Evolutionary conservation across 345 rosid genomes (phyloP).

Genomic region (Rhizophora apiculata): DNA sequence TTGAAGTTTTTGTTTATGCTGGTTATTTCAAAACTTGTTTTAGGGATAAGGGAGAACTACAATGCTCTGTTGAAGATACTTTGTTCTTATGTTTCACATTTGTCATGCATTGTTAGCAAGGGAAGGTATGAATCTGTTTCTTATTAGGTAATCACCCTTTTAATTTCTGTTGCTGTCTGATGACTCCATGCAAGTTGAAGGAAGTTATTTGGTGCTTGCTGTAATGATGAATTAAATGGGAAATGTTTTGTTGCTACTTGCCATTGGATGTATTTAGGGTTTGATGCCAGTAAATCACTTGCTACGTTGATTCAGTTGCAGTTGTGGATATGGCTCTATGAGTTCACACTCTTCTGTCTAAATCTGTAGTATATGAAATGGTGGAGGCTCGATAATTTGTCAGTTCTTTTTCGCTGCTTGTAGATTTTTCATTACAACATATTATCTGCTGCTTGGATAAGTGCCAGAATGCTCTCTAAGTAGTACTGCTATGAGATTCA

Average conservation of each 20-base stretch:
- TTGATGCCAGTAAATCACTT: too few relatives aligned
- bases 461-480: too few relatives aligned
- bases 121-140: slow-evolving; percentile 56
- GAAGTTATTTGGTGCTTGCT: not conserved
- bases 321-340: too few relatives aligned
- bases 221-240: not conserved
- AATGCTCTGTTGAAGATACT: slow-evolving; percentile 50
- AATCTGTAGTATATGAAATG: too few relatives aligned
- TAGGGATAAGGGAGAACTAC: slow-evolving; percentile 69
- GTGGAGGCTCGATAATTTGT: too few relatives aligned
- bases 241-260: not conserved
- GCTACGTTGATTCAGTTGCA: too few relatives aligned
- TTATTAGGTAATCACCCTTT: not conserved
- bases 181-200: slow-evolving; percentile 1
- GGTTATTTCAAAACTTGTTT: not conserved
- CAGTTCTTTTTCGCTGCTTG: too few relatives aligned
- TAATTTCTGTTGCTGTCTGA: slow-evolving; percentile 1
- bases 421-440: too few relatives aligned
- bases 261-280: too few relatives aligned
- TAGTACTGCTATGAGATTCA: too few relatives aligned
- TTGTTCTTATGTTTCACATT: slow-evolving; percentile 47
- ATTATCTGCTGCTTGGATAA: too few relatives aligned
- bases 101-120: slow-evolving; percentile 38
- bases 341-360: too few relatives aligned
- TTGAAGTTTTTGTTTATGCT: slow-evolving; percentile 13